Evolutionary conservation across 306 rosid species (phyloP), one percentile per base, ranked within the genome.

Genomic region (Rosa multiflora): DNA sequence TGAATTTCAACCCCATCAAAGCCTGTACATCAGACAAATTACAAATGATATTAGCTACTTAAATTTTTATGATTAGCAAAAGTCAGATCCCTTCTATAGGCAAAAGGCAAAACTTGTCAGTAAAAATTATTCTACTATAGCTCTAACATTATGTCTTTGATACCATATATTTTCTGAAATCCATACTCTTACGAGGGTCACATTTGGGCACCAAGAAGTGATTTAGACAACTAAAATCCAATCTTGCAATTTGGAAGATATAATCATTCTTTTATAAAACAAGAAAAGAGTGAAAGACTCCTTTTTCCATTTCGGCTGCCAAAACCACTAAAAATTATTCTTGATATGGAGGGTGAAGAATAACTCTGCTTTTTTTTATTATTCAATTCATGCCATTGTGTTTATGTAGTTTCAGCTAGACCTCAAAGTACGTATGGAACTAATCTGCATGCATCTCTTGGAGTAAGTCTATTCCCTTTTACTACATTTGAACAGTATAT

Each of bases 1-100:
- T 86, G 89, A 76, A 86, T 86, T 62, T 86, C 88, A 72, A 82
- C 84, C 67, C 86, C 88, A 78, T 86, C 23, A 53, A 53, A 53
- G 59, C 59, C 59, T 53, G 2, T 13, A 53, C 4, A 53, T 53
- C 23, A 53, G 23, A 53, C 59, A 53, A 6, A 18, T 4, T 6
- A 18, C 23, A 53, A 53, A 53, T 53, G 1, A 18, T 18, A 18
- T 17, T 52, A 52, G 58, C 21, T 17, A 52, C 8, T 52, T 15
- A 15, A 15, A 51, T 51, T 52, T 51, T 52, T 17, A 17, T 15
- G 58, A 12, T 0, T 53, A 53, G 23, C 10, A 18, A 53, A 18
- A 18, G 21, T 18, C 59, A 6, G 23, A 53, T 18, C 23, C 59
- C 10, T 18, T 53, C 23, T 53, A 53, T 5, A 15, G 58, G 6